These are phyloP conservation scores for Phyllosticta citribraziliensis DNA, from an alignment of 2,329 filamentous ascomycete genomes.

Conservation along the genomic window DNA sequence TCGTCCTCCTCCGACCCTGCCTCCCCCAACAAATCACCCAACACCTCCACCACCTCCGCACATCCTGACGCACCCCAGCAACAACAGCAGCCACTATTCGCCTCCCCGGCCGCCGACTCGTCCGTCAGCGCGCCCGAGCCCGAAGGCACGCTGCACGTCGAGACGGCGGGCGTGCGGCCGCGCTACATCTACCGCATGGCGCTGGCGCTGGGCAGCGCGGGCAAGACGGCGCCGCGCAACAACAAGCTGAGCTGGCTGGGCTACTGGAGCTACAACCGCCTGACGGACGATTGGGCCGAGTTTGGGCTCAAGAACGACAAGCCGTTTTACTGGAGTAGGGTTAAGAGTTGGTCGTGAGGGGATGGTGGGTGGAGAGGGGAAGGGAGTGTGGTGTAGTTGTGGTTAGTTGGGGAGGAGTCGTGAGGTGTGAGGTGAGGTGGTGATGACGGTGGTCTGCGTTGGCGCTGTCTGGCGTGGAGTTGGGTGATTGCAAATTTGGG, in stretches of 20 bases:
- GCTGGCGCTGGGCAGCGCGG: constrained; percentile 56
- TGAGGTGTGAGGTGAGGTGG: background rate
- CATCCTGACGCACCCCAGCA: background rate
- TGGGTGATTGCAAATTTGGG: too few relatives aligned
- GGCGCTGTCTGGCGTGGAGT: too few relatives aligned
- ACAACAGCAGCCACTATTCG: too few relatives aligned
- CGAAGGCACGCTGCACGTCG: constrained; percentile 52
- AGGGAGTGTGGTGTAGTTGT: constrained; percentile 7
- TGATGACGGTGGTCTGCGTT: background rate
- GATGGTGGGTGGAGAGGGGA: background rate
- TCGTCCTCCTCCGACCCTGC: background rate
- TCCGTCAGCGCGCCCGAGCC: constrained; percentile 13
- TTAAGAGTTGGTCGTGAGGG: constrained; percentile 47
- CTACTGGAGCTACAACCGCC: constrained; percentile 81
- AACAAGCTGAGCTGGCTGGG: constrained; percentile 84
- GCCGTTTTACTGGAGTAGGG: constrained; percentile 52
- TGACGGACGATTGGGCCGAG: constrained; percentile 84
- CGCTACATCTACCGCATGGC: constrained; percentile 85
- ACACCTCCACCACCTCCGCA: background rate
- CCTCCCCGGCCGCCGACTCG: constrained; percentile 4
- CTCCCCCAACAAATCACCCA: background rate
- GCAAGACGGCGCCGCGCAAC: constrained; percentile 51
- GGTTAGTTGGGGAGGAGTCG: background rate
- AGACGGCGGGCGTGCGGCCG: constrained; percentile 70
- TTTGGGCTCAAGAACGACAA: constrained; percentile 59